Evolutionary conservation across 2,329 filamentous ascomycete genomes (phyloP), one percentile per base, ranked within the genome.

Genomic region (Dactylellina leptospora): DNA sequence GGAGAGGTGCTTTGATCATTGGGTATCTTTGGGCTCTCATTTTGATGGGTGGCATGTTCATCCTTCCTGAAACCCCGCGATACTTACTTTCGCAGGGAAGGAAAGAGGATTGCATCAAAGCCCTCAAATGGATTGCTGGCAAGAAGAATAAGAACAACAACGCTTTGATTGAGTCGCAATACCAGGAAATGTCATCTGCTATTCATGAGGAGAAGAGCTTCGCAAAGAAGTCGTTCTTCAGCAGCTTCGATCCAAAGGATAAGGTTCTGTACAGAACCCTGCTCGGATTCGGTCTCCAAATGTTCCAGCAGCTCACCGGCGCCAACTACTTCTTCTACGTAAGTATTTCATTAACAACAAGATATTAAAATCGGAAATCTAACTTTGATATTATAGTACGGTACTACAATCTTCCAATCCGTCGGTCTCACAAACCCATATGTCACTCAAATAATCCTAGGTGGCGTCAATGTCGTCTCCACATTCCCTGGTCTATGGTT

Each of bases 401-500:
- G 85, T n/a, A 85, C 85, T 6, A 86, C 85, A 8, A 85, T 92
- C 76, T 92, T 92, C 79, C 71, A 84, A 60, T 85, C 87, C 0
- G 86, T 88, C 2, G 88, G 88, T 69, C 83, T 91, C 48, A 79
- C 83, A 1, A 88, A 91, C 78, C 85, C 86, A 16, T 89, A 88
- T 76, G 81, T 86, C 64, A 88, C 86, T 0, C 87, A 89, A 77
- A 86, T 91, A 77, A 90, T 91, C 69, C 82, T 90, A 0, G 84
- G 84, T 16, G 85, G 84, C 4, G 87, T 91, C 74, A 91, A 91
- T 76, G 87, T 91, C 9, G 83, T 81, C 73, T 85, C 85, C 78
- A 90, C 88, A 13, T 86, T 90, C 74, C 83, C 84, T 33, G 88
- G 88, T 27, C 82, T 92, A 3, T 91, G 86, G 74, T 82, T 90